Conservation (phyloP, 2,329 filamentous ascomycete genomes). For the Penicillium sp. region DNA sequence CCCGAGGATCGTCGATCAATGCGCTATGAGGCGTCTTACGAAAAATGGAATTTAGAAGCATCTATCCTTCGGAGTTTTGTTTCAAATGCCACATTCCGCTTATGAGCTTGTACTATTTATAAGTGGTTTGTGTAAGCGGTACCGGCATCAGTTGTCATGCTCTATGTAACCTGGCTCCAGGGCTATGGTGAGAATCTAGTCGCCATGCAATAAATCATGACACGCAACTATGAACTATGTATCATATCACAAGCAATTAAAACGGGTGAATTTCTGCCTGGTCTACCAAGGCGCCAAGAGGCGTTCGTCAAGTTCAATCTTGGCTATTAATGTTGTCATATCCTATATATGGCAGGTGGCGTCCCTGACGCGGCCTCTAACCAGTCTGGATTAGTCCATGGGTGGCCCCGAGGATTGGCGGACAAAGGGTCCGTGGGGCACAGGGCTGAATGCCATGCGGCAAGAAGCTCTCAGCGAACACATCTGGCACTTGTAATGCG, state of each 20-base stretch:
- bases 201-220: too few relatives aligned
- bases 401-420: background rate
- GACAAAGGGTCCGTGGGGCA: background rate
- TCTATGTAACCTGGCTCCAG: background rate
- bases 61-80: background rate
- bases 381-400: background rate
- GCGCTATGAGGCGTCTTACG: background rate
- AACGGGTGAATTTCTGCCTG: background rate
- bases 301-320: background rate
- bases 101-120: background rate
- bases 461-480: background rate
- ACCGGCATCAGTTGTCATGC: background rate
- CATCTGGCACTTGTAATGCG: background rate
- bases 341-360: background rate
- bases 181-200: too few relatives aligned
- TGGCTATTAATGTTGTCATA: background rate
- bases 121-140: background rate
- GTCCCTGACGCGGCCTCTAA: conserved; percentile 1
- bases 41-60: background rate
- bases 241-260: background rate
- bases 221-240: too few relatives aligned
- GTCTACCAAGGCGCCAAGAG: background rate
- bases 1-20: background rate
- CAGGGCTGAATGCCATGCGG: conserved; percentile 10
- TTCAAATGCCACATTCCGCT: background rate